Evolutionary conservation across 306 rosid genomes (phyloP).

Genomic region (Alnus rubra): DNA sequence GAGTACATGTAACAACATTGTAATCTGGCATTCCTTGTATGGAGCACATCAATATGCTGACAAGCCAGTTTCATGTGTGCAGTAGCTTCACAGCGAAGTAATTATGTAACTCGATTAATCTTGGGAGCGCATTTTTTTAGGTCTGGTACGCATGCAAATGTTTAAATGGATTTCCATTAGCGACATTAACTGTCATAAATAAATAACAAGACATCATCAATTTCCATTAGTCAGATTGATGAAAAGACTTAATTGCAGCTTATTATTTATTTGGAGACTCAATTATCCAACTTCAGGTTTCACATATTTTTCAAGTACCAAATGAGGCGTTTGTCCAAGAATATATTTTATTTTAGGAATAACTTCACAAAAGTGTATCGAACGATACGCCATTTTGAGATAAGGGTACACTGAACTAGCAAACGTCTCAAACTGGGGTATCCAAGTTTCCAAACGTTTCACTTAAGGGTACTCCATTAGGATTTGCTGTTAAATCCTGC

Average conservation of each 20-base stretch:
- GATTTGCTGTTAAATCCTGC: no score
- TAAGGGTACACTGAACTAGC: no score
- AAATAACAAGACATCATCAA: not conserved
- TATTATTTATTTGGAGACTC: not conserved
- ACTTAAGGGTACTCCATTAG: no score
- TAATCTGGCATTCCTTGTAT: not conserved
- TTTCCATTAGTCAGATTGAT: not conserved
- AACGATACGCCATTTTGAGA: no score
- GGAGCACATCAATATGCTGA: not conserved
- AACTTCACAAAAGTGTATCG: no score
- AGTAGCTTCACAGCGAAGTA: not conserved
- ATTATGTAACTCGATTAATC: not conserved
- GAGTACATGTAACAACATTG: not conserved
- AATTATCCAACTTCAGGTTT: not conserved
- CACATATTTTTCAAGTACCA: not conserved
- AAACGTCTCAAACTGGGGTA: no score
- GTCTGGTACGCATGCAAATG: not conserved
- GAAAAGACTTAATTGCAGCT: not conserved
- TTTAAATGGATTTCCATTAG: not conserved
- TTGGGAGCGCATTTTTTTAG: not conserved
- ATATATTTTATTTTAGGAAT: not conserved
- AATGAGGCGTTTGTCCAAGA: no score
- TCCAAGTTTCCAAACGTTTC: no score
- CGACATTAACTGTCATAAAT: not conserved
- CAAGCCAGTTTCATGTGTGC: conserved; percentile 3